Evolutionary conservation across 371 early-diverging fungal species (phyloP), one percentile per base, ranked within the genome.

Genomic region (Lichtheimia hyalospora): DNA sequence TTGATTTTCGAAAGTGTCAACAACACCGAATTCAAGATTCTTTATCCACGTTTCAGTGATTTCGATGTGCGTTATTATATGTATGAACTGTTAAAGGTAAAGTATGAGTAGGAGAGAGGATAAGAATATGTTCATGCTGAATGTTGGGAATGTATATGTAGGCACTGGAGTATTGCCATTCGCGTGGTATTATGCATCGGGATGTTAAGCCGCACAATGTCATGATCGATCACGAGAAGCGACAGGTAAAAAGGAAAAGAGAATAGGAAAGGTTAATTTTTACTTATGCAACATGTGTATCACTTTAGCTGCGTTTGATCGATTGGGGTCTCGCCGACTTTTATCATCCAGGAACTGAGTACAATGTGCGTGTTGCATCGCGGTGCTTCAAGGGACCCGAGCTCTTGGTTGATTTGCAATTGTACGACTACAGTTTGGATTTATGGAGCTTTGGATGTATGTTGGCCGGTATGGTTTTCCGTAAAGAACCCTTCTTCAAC

Each of bases 301-400:
- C 24, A 27, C n/a, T 15, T 15, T 70, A 92, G 90, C 74, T 97
- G 46, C 91, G 97, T 43, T 84, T 99, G 64, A 99, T 99, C 66
- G 99, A 99, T 83, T 99, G 99, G 99, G 99, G 99, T 28, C 83
- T 99, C 53, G 99, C 99, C 18, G 99, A 99, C 77, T 99, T 99
- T 66, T 99, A 99, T 82, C 97, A 98, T 64, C 97, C 99, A 25
- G 93, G 93, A 40, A 94, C 92, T 42, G 92, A 93, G 61, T 99
- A 99, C 82, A 99, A 97, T 67, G 99, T 99, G 34, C 88, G 99
- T 51, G 99, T 99, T 7, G 99, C 99, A 18, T 97, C 97, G 41
- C 84, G 98, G 65, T 99, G 96, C 83, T 99, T 97, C 76, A 99
- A 99, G 79, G 98, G 98, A 5, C 99, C 99, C 5, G 99, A 99